Percentiles rank a stretch among this genome's conserved stretches.
Evolutionary conservation across 768 basidiomycete genomes (phyloP).

Genomic region (Rhizopogon roseolus): DNA sequence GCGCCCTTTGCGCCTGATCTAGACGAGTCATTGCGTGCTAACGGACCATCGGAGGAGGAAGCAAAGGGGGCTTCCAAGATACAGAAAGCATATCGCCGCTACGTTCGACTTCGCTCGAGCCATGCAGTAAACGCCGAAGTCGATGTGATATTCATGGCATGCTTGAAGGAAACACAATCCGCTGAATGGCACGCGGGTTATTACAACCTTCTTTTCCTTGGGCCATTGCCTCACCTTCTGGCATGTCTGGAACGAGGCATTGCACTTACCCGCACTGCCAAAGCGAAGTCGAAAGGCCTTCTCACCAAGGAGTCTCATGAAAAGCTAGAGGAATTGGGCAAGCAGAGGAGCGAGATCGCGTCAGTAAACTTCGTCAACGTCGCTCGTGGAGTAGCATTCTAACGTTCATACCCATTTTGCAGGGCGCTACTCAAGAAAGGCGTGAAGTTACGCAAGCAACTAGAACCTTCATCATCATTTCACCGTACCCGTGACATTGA

Average conservation of each 20-base stretch:
- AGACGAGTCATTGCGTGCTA: conserved; percentile 12
- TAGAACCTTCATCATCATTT: conserved; percentile 26
- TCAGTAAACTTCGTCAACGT: conserved; percentile 14
- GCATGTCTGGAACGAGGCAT: conserved; percentile 34
- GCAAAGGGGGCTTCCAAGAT: conserved; percentile 17
- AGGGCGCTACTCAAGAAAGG: conserved; percentile 24
- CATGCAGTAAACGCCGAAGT: conserved; percentile 15
- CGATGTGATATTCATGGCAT: conserved; percentile 22
- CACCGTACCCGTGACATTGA: conserved; percentile 21
- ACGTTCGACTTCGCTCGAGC: conserved; percentile 7
- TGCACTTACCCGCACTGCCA: conserved; percentile 18
- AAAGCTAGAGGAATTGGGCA: conserved; percentile 28
- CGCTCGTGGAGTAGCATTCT: background rate
- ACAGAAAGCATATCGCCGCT: conserved; percentile 12
- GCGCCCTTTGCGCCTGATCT: conserved; percentile 5
- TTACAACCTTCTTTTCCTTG: conserved; percentile 34
- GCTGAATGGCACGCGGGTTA: conserved; percentile 22
- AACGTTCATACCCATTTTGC: background rate
- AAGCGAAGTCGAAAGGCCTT: conserved; percentile 27
- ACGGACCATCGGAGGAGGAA: conserved; percentile 22
- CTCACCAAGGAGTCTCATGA: conserved; percentile 25
- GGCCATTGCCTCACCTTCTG: conserved; percentile 35
- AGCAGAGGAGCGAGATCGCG: conserved; percentile 26
- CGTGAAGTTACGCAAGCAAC: conserved; percentile 21
- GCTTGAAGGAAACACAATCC: conserved; percentile 18